A percentile compares a stretch with the other conserved stretches of the same genome.
Conservation (phyloP, 257 asterid genomes). For the Jacaranda mimosifolia region DNA sequence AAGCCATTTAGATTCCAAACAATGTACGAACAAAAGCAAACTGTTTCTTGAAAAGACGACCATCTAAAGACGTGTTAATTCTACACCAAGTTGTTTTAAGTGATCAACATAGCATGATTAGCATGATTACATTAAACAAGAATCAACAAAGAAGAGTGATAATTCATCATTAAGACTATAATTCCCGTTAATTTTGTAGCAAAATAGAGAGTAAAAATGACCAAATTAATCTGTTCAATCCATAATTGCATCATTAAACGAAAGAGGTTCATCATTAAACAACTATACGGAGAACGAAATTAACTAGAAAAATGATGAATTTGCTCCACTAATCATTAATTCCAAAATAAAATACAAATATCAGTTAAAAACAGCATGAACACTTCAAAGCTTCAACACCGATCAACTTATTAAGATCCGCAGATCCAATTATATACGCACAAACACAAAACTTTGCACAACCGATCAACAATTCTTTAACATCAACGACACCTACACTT, state of each 20-base stretch:
- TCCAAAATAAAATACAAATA: not conserved
- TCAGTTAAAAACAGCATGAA: constrained; percentile 2
- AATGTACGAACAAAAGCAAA: not conserved
- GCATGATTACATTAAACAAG: not conserved
- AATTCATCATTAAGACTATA: not conserved
- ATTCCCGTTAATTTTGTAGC: not conserved
- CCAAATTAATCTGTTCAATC: not conserved
- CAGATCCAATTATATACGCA: constrained; percentile 33
- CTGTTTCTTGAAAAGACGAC: not conserved
- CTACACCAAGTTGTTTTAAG: not conserved
- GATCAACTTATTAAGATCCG: constrained; percentile 21
- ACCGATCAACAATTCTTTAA: constrained; percentile 23
- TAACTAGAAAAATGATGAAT: not conserved
- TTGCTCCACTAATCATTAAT: constrained; percentile 24
- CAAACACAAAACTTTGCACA: constrained; percentile 6
- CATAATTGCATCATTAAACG: constrained; percentile 4
- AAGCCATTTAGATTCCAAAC: not conserved
- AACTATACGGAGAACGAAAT: not conserved
- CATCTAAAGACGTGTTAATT: not conserved
- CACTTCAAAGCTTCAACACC: constrained; percentile 22
- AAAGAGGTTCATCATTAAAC: constrained; percentile 19
- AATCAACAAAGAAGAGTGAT: not conserved
- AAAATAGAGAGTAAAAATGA: not conserved
- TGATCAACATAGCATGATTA: not conserved
- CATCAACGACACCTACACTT: not conserved